Base-by-base conservation (phyloP, 2,329 filamentous ascomycete genomes). In the Stagonosporopsis cucurbitacearum region DNA sequence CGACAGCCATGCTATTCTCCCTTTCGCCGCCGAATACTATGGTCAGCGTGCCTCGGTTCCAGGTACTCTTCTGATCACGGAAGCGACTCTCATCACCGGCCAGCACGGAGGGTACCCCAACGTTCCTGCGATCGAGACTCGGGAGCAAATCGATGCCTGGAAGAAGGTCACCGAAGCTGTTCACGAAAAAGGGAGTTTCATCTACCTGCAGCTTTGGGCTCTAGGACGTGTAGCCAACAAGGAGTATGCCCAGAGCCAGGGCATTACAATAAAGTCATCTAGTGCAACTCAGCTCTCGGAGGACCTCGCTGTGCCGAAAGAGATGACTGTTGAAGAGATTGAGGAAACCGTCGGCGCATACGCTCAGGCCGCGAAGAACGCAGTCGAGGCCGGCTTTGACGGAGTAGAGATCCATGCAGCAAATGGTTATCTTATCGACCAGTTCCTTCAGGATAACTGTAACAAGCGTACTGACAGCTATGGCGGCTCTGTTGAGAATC, bases 361-460 rank as follows among this genome's bases (percentile, higher is more conserved):
- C 49, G 78, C 75, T 13, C 64, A 70, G 20, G 79, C 77, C 4
- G 80, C 82, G 0, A 77, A 77, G 64, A 77, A 77, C 39, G 77
- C 79, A 1, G 67, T 81, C 7, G 71, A 77, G 42, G 84, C 82
- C 3, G 84, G 84, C 0, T 84, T 86, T 60, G 88, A 90, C 65
- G 84, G 85, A 4, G 81, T 90, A 15, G 88, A 81, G 57, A 72
- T 81, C 12, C 78, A 81, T 59, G 79, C 71, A 30, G 86, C 86
- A 1, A 87, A 89, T 63, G 87, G 88, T 6, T 91, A 91, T 67
- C 79, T 92, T 0, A 71, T 90, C 22, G 82, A 83, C 52, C 82
- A 88, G 62, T 92, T 92, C 71, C 76, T 88, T 12, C 87, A 86
- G 59, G 81, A 84, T 57, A 79, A 73, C 4, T 75, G 77, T 63